Base-by-base conservation (phyloP, 805 yeast species). In the Barnettozyma pratensis region DNA sequence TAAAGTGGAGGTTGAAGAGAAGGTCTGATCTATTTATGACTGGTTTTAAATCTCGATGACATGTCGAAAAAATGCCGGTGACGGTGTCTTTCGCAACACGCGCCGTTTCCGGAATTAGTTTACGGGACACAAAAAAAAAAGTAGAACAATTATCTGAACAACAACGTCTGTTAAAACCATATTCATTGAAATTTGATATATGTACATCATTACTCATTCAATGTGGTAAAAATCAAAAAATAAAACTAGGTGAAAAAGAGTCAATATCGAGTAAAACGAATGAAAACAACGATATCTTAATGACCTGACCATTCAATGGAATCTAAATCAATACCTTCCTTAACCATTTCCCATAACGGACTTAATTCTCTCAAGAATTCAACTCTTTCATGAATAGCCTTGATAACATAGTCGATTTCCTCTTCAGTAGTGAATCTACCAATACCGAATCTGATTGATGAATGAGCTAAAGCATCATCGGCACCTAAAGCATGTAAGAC, bases 341-440 rank as follows among this genome's bases (percentile, higher is more conserved):
- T 96, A 49, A 89, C 96, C 98, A 94, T 91, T 73, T 94, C 99
- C 98, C 98, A 94, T 60, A 94, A 75, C 43, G 99, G 99, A 49
- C 94, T 83, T 70, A 94, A 76, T 63, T 90, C 92, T 70, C 99
- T 81, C 65, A 94, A 77, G 70, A 89, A 89, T 54, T 83, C 84
- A 47, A 94, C 98, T 69, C 97, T 81, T 66, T 88, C 91, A 48
- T 80, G 75, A 50, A 94, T 88, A 11, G 97, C 96, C 50, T 85
- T 74, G 55, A 94, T 76, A 43, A 94, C 99, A 64, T 91, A 94
- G 65, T 94, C 98, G 46, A 94, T 80, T 70, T 94, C 99, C 45
- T 81, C 96, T 60, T 91, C 97, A 12, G 99, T 94, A 44, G 98
- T 92, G 70, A 92, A 94, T 66, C 99, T 78, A 52, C 99, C 98